Base-by-base conservation (phyloP, 2,329 filamentous ascomycete species). In the Massarina eburnea region DNA sequence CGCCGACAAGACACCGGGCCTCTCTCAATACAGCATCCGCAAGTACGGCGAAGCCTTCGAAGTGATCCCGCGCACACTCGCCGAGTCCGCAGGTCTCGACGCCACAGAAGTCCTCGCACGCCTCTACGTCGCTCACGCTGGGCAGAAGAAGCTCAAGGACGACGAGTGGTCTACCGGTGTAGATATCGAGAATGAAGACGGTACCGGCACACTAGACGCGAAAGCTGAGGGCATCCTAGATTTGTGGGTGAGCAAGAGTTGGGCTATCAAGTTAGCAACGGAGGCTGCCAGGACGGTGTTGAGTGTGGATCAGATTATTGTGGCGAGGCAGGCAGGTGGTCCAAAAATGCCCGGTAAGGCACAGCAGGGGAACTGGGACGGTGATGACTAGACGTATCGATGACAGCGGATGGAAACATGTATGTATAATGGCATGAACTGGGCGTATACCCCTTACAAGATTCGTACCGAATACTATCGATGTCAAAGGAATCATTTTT, bases 41-140 rank as follows among this genome's bases (percentile, higher is more conserved):
- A 97, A 97, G 77, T 99, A 86, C 70, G 94, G 88, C 42, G 92
- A 99, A 75, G 92, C 94, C 8, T 99, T 99, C 62, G 94, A 99
- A 77, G 92, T 99, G 39, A 86, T 99, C 42, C 92, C 94, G 17
- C 86, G 94, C 57, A 95, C 90, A 14, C 79, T 99, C 45, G 94
- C 95, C 40, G 94, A 99, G 75, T 95, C 89, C 59, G 92, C 91
- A 35, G 94, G 94, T 56, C 81, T 99, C 18, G 94, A 99, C 68
- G 94, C 94, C 46, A 99, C 94, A n/a, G 94, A 97, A 73, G 87
- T 96, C 41, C 79, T 99, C 48, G 94, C 91, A 64, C 85, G 86
- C 64, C 78, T 99, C 49, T 99, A 97, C 73, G 91, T 91, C 21
- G 90, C 92, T 41, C 94, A 99, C 73, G 86, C 91, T 19, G 74